Base-by-base conservation (phyloP, 768 basidiomycete species). In the Cystobasidium onofrii region DNA sequence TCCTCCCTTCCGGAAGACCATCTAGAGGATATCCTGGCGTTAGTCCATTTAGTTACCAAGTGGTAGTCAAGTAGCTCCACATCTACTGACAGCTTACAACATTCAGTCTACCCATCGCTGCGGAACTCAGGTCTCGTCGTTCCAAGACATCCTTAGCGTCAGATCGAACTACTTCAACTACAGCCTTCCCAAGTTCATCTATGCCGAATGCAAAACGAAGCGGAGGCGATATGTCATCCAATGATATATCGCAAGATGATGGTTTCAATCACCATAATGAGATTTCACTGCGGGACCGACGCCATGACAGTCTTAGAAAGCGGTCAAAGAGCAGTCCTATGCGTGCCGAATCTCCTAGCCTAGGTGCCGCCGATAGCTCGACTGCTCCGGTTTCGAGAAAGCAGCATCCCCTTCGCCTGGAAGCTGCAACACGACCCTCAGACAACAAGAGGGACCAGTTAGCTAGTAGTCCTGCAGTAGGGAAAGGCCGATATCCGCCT, bases 1-100 rank as follows among this genome's bases (percentile, higher is more conserved):
- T 27, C 9, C 17, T n/a, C 25, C 33, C 50, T 36, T 15, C 54
- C 55, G 39, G 69, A 71, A 39, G 69, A 71, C 36, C 52, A 71
- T 31, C 54, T 71, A 20, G 69, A 71, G 44, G 69, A 71, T 41
- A 34, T 71, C 10, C n/a, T 71, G 15, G 61, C 20, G 69, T 71
- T 13, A 7, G 41, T 6, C 6, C 33, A 44, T 27, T 17, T 36
- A 3, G 6, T 34, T 25, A 20, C 34, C n/a, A n/a, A n/a, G n/a
- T n/a, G n/a, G n/a, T n/a, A n/a, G n/a, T n/a, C n/a, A n/a, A n/a
- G n/a, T 64, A 1, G 15, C 23, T 34, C n/a, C 39, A 36, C 2
- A 41, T 23, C 3, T 10, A 17, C 54, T 71, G 69, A 44, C 65
- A 9, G 10, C 1, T 27, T n/a, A 4, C 6, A 20, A 6, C 27